phyloP scores from a whole-genome alignment of 345 rosid genomes.

The Eucalyptus sp. region DNA sequence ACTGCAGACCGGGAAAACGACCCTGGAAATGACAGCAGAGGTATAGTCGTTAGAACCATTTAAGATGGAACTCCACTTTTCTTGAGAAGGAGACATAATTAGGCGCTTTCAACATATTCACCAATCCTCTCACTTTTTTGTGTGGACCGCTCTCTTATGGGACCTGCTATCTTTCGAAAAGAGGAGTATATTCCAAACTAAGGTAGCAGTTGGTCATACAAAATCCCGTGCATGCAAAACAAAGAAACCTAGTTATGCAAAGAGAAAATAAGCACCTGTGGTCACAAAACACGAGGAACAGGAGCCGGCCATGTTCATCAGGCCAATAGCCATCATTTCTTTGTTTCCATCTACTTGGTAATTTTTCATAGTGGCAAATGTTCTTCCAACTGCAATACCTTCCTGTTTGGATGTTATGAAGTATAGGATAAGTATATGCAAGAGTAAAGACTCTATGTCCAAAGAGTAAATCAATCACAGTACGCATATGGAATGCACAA shows the following conservation, averaged over 20 bases:
- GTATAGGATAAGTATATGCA: neutral
- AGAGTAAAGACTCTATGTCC: neutral
- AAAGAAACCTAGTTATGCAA: neutral
- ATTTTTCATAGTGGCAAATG: slow-evolving; percentile 74
- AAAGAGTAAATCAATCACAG: neutral
- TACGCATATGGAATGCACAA: neutral
- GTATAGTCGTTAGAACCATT: neutral
- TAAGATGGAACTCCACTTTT: neutral
- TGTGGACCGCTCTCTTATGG: neutral
- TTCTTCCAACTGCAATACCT: slow-evolving; percentile 99
- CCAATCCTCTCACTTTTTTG: neutral
- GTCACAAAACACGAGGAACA: slow-evolving; percentile 91
- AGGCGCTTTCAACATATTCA: neutral
- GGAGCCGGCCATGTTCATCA: slow-evolving; percentile 95
- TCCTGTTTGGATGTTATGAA: slow-evolving; percentile 26
- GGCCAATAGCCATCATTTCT: slow-evolving; percentile 97
- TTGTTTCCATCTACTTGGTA: slow-evolving; percentile 96
- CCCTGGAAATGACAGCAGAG: slow-evolving; percentile 25
- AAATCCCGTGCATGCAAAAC: neutral
- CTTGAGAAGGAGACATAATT: neutral
- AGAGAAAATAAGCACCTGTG: slow-evolving; percentile 32
- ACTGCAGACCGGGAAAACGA: slow-evolving; percentile 94
- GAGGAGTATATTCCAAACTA: neutral
- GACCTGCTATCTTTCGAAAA: neutral
- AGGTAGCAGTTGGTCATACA: neutral